A percentile compares a stretch with the other conserved stretches of the same genome.
Conservation (phyloP, 2,329 filamentous ascomycete genomes). For the Gnomoniopsis smithogilvyi region DNA sequence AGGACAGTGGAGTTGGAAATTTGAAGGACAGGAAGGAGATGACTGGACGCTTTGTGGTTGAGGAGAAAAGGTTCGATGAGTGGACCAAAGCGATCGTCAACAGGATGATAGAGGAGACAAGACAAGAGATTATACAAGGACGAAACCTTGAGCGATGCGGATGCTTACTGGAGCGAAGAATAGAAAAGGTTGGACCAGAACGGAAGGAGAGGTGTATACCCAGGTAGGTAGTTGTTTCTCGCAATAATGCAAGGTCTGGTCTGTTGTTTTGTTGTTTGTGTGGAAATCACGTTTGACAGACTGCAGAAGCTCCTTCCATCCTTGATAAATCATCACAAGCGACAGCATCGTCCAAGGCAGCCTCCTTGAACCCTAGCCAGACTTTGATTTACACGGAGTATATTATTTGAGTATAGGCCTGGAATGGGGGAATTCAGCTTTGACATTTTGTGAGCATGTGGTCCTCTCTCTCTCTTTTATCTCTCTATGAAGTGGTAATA, state of each 20-base stretch:
- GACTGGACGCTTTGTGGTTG: not conserved
- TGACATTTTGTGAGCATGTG: too few relatives aligned
- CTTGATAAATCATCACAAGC: not conserved
- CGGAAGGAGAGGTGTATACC: not conserved
- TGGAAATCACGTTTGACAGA: not conserved
- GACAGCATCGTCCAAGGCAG: not conserved
- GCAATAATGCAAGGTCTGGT: not conserved
- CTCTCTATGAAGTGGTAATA: too few relatives aligned
- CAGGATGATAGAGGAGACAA: too few relatives aligned
- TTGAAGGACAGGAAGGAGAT: not conserved
- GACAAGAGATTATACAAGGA: too few relatives aligned
- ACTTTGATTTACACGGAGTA: too few relatives aligned
- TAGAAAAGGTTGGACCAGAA: not conserved
- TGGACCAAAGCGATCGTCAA: too few relatives aligned
- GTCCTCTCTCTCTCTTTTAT: too few relatives aligned
- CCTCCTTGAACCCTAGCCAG: too few relatives aligned
- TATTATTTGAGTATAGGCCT: too few relatives aligned
- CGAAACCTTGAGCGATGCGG: not conserved
- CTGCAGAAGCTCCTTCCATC: not conserved
- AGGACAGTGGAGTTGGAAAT: not conserved
- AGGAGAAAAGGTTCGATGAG: not conserved
- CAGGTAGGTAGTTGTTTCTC: not conserved
- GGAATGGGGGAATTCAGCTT: too few relatives aligned
- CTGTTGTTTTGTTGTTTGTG: not conserved
- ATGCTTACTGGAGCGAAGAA: not conserved